Evolutionary conservation across 1,284 basidiomycete genomes (phyloP).

Genomic region (Tylopilus sp.): DNA sequence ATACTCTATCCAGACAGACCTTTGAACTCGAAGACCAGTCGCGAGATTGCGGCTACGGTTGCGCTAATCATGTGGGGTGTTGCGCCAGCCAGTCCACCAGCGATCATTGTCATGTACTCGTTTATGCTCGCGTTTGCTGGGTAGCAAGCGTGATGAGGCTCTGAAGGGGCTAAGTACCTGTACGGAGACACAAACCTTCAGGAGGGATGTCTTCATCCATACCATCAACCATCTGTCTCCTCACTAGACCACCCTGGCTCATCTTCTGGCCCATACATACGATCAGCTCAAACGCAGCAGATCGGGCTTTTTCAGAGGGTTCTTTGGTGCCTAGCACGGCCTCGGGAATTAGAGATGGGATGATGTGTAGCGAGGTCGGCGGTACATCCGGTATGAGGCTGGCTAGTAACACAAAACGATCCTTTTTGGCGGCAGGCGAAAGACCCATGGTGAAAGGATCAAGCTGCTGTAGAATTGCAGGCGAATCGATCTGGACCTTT

Average conservation of each 20-base stretch:
- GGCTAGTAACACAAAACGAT: constrained; percentile 78
- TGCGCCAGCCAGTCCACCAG: constrained; percentile 89
- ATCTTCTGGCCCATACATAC: constrained; percentile 94
- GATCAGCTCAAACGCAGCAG: constrained; percentile 87
- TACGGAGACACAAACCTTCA: constrained; percentile 46
- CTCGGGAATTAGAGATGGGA: constrained; percentile 91
- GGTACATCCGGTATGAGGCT: constrained; percentile 74
- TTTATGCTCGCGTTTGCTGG: constrained; percentile 77
- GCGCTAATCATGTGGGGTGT: constrained; percentile 99
- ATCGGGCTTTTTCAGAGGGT: constrained; percentile 89
- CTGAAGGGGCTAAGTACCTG: background rate
- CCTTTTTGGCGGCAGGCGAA: constrained; percentile 87
- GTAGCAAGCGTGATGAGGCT: background rate
- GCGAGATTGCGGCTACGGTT: constrained; percentile 89
- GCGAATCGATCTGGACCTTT: constrained; percentile 42
- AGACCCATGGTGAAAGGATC: constrained; percentile 65
- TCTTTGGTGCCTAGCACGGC: constrained; percentile 98
- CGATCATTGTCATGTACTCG: constrained; percentile 97
- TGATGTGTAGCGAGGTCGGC: constrained; percentile 71
- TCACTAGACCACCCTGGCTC: constrained; percentile 82
- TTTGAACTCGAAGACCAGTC: constrained; percentile 96
- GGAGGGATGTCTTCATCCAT: constrained; percentile 70
- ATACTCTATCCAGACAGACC: constrained; percentile 47
- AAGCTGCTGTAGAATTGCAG: constrained; percentile 55
- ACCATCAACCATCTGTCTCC: constrained; percentile 72